Evolutionary conservation across 2,329 filamentous ascomycete species (phyloP).

Genomic region (Fusarium aywerte): DNA sequence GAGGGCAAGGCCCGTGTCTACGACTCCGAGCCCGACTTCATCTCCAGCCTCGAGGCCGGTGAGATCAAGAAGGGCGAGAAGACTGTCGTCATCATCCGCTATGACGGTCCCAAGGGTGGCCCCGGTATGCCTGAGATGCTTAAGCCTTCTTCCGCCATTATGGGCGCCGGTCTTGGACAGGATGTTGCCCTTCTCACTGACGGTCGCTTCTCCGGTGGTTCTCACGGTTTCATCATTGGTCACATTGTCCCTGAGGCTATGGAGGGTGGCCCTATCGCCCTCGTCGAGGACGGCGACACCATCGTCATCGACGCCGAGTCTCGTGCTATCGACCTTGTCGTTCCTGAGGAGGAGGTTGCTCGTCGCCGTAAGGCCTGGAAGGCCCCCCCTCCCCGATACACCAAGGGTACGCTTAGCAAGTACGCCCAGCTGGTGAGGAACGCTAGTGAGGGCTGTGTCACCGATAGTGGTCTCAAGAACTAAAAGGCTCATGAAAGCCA

Average conservation of each 20-base stretch:
- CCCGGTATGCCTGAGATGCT: slow-evolving; percentile 96
- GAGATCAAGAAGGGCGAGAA: slow-evolving; percentile 87
- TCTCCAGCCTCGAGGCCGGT: slow-evolving; percentile 78
- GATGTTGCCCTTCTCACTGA: slow-evolving; percentile 81
- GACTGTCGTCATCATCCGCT: slow-evolving; percentile 89
- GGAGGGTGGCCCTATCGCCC: slow-evolving; percentile 84
- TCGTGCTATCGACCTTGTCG: slow-evolving; percentile 73
- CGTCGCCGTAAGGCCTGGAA: slow-evolving; percentile 69
- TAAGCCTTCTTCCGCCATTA: slow-evolving; percentile 91
- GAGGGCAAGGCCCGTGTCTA: slow-evolving; percentile 84
- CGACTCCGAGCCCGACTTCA: slow-evolving; percentile 84
- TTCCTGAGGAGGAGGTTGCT: slow-evolving; percentile 72
- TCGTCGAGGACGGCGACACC: slow-evolving; percentile 82
- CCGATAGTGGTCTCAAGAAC: slow-evolving; percentile 55
- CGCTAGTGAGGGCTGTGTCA: slow-evolving; percentile 69
- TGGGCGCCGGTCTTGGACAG: slow-evolving; percentile 85
- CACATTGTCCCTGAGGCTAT: slow-evolving; percentile 90
- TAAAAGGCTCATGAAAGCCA: slow-evolving; percentile 23
- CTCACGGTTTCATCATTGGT: slow-evolving; percentile 87
- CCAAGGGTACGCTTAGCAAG: slow-evolving; percentile 75
- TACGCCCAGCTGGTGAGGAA: slow-evolving; percentile 71
- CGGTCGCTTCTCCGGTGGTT: slow-evolving; percentile 81
- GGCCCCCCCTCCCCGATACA: slow-evolving; percentile 67
- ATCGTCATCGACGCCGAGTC: slow-evolving; percentile 86
- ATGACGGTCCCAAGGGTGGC: slow-evolving; percentile 92